These are phyloP conservation scores for Teratosphaeria pseudoeucalypti DNA, from an alignment of 2,329 filamentous ascomycete genomes.

Conservation along the genomic window DNA sequence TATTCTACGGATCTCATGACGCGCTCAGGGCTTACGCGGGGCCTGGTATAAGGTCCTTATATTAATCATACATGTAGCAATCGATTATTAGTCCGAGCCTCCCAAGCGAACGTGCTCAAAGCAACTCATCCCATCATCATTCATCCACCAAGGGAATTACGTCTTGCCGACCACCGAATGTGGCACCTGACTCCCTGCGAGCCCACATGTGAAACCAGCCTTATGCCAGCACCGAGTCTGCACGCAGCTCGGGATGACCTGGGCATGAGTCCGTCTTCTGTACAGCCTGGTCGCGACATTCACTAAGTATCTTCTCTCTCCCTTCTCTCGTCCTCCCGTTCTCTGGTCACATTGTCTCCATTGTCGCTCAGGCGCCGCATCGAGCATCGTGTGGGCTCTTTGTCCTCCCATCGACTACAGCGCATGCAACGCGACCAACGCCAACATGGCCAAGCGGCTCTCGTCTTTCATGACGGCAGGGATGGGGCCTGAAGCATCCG, in stretches of 20 bases:
- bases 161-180: neutral
- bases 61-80: neutral
- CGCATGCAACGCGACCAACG: neutral
- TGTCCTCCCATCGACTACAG: neutral
- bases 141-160: neutral
- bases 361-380: neutral
- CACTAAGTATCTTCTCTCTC: neutral
- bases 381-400: neutral
- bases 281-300: neutral
- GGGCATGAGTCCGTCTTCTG: neutral
- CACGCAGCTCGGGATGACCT: neutral
- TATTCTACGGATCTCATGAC: neutral
- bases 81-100: neutral
- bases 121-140: neutral
- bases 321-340: neutral
- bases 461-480: neutral
- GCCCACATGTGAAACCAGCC: neutral
- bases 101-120: neutral
- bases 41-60: neutral
- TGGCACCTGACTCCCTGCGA: neutral
- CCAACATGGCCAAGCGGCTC: neutral
- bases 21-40: no score
- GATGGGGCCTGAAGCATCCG: neutral
- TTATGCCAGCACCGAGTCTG: neutral
- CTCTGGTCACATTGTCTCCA: neutral